Evolutionary conservation across 139 green algal genomes (phyloP).

Genomic region (Pleodorina starrii): DNA sequence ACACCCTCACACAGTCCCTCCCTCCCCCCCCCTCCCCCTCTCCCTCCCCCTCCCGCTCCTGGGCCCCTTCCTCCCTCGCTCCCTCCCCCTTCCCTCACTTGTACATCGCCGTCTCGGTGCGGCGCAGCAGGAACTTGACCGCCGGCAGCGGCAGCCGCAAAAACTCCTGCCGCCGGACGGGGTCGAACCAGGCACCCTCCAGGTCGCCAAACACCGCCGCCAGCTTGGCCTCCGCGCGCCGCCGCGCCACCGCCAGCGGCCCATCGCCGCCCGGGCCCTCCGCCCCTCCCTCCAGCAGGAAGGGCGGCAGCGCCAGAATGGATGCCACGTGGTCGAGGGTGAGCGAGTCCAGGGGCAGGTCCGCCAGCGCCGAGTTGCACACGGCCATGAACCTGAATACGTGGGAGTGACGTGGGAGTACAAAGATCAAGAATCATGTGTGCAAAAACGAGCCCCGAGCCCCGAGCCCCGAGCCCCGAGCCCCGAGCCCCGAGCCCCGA

Average conservation of each 20-base stretch:
- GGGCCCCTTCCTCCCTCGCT: not conserved
- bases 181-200: slow-evolving; percentile 26
- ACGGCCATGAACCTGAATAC: not conserved
- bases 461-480: too few relatives aligned
- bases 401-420: too few relatives aligned
- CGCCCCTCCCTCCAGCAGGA: slow-evolving; percentile 4
- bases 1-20: too few relatives aligned
- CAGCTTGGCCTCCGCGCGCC: slow-evolving; percentile 33
- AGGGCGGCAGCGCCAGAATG: slow-evolving; percentile 13
- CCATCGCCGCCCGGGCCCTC: too few relatives aligned
- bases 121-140: slow-evolving; percentile 10
- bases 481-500: too few relatives aligned
- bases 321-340: slow-evolving; percentile 15
- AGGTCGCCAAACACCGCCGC: slow-evolving; percentile 22
- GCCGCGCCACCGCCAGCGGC: slow-evolving; percentile 1
- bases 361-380: slow-evolving; percentile 28
- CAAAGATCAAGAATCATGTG: too few relatives aligned
- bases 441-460: too few relatives aligned
- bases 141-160: slow-evolving; percentile 9
- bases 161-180: slow-evolving; percentile 1
- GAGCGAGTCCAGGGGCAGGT: not conserved
- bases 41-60: too few relatives aligned
- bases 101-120: slow-evolving; percentile 18
- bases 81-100: not conserved
- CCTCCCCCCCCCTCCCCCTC: too few relatives aligned